Conservation (phyloP, 495 filamentous ascomycete genomes). For the Gamarada debralockiae region DNA sequence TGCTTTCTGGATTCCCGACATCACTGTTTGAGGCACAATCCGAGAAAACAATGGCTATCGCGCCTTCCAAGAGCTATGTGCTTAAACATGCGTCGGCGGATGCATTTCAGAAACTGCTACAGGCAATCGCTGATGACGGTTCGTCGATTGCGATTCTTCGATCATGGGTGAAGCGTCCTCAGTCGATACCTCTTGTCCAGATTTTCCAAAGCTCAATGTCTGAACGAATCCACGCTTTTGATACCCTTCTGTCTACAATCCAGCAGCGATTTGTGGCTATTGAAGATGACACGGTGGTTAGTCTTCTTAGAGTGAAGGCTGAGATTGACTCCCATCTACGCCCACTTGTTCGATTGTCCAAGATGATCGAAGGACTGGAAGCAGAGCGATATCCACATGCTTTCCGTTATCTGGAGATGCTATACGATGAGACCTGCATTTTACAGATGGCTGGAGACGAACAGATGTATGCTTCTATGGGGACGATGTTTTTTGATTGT, state of each 20-base stretch:
- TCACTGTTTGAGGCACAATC: constrained; percentile 54
- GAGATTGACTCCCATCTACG: constrained; percentile 50
- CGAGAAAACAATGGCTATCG: constrained; percentile 3
- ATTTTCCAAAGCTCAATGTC: constrained; percentile 42
- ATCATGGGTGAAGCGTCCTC: constrained; percentile 20
- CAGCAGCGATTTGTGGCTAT: constrained; percentile 41
- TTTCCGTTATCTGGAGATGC: constrained; percentile 54
- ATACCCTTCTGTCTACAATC: constrained; percentile 37
- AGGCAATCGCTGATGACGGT: constrained; percentile 29
- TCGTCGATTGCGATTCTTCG: constrained; percentile 18
- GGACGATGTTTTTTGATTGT: constrained; percentile 72
- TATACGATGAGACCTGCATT: constrained; percentile 65
- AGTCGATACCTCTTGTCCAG: constrained; percentile 44
- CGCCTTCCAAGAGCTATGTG: constrained; percentile 22
- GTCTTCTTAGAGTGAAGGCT: constrained; percentile 57
- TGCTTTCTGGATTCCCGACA: constrained; percentile 78
- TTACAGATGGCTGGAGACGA: constrained; percentile 66
- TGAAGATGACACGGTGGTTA: constrained; percentile 42
- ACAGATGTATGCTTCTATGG: constrained; percentile 54
- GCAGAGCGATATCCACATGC: constrained; percentile 21
- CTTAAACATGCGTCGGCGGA: constrained; percentile 30
- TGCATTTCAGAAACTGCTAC: constrained; percentile 25
- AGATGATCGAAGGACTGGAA: constrained; percentile 33
- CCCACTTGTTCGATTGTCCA: constrained; percentile 52
- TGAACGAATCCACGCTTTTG: constrained; percentile 39